Conservation (phyloP, 768 basidiomycete genomes). For the Kwoniella heveanensis region DNA sequence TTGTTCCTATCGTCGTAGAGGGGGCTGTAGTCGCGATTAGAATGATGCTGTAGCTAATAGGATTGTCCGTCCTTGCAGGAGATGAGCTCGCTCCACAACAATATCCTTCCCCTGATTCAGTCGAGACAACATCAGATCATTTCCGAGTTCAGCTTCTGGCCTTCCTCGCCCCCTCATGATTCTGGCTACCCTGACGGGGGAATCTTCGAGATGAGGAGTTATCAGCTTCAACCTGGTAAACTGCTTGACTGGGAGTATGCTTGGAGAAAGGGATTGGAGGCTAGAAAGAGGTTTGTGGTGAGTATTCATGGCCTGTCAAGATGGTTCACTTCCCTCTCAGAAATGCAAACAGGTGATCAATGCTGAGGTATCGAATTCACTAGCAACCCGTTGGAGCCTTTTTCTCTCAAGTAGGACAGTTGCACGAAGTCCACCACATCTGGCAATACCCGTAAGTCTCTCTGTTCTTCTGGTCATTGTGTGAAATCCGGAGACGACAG, state of each 20-base stretch:
- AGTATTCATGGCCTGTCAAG: too few relatives aligned
- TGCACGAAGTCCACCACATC: slow-evolving; percentile 80
- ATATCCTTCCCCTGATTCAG: slow-evolving; percentile 71
- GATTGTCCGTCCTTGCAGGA: slow-evolving; percentile 21
- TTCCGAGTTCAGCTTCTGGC: slow-evolving; percentile 88
- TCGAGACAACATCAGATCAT: slow-evolving; percentile 74
- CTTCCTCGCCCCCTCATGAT: slow-evolving; percentile 80
- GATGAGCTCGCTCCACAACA: slow-evolving; percentile 30
- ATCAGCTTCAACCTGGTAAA: slow-evolving; percentile 78
- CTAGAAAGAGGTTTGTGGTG: slow-evolving; percentile 77
- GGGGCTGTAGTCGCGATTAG: too few relatives aligned
- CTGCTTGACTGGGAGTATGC: slow-evolving; percentile 92
- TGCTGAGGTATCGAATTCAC: slow-evolving; percentile 1
- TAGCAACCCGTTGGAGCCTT: slow-evolving; percentile 55
- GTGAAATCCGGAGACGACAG: too few relatives aligned
- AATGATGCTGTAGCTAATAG: not conserved
- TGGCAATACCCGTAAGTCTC: slow-evolving; percentile 89
- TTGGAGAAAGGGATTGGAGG: slow-evolving; percentile 94
- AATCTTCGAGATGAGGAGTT: slow-evolving; percentile 88
- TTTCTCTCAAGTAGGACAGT: slow-evolving; percentile 56
- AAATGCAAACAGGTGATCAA: slow-evolving; percentile 4
- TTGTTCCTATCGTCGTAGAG: not conserved
- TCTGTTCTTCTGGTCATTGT: too few relatives aligned
- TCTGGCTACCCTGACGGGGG: slow-evolving; percentile 66
- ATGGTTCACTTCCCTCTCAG: too few relatives aligned